Conservation (phyloP, 106 monocot genomes). For the Apostasia ramifera region DNA sequence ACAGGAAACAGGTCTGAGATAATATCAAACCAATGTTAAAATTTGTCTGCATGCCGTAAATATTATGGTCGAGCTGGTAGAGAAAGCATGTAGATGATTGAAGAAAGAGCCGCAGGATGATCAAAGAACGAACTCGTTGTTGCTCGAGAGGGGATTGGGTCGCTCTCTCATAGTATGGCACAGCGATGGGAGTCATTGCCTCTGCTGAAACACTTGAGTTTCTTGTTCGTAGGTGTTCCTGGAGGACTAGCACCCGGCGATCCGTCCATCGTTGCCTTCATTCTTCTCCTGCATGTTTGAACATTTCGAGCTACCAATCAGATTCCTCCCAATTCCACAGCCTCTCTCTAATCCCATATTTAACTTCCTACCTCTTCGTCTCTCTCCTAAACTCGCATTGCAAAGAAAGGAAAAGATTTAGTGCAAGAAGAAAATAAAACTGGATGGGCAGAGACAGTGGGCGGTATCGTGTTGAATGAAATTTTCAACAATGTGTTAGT, state of each 20-base stretch:
- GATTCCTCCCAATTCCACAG: background rate
- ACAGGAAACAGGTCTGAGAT: no score
- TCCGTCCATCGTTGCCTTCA: background rate
- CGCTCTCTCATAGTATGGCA: no score
- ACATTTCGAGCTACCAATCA: background rate
- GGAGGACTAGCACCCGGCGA: background rate
- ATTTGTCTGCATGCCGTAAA: no score
- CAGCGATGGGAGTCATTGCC: no score
- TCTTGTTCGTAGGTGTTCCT: no score
- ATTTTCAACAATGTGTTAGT: background rate
- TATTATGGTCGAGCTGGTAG: no score
- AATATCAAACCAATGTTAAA: no score
- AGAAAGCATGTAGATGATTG: no score
- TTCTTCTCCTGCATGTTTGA: background rate
- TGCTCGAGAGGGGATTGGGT: no score
- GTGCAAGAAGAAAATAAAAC: background rate
- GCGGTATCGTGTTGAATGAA: background rate
- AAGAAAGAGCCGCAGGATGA: no score
- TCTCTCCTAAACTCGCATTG: background rate
- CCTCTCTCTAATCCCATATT: background rate
- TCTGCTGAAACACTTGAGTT: no score
- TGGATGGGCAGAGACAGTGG: background rate
- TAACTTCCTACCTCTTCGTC: background rate
- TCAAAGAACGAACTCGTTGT: no score
- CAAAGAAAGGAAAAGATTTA: background rate